Evolutionary conservation across 768 basidiomycete genomes (phyloP).

Genomic region (Tephrocybe sp.): DNA sequence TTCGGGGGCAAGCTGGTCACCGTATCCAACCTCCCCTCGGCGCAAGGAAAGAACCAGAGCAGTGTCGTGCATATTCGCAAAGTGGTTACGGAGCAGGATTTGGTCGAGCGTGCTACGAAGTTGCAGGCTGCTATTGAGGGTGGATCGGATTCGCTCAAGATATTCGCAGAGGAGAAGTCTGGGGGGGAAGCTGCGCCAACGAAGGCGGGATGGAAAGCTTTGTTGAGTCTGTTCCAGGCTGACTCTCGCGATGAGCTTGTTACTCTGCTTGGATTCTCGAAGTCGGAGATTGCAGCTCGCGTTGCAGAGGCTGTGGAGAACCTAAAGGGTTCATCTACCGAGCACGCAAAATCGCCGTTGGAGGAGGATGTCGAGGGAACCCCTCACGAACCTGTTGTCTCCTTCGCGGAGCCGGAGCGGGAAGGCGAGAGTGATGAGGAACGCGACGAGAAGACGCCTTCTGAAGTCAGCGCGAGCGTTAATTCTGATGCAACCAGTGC

Average conservation of each 20-base stretch:
- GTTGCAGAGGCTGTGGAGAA: slow-evolving; percentile 83
- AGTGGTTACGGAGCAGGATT: slow-evolving; percentile 70
- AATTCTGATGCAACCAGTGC: slow-evolving; percentile 61
- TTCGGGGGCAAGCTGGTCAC: slow-evolving; percentile 88
- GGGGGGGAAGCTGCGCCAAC: slow-evolving; percentile 29
- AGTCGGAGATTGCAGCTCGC: slow-evolving; percentile 74
- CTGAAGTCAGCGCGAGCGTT: slow-evolving; percentile 68
- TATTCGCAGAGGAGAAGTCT: slow-evolving; percentile 67
- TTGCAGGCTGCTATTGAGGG: slow-evolving; percentile 64
- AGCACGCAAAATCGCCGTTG: slow-evolving; percentile 26
- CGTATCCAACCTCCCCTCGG: slow-evolving; percentile 71
- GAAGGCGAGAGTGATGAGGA: slow-evolving; percentile 39
- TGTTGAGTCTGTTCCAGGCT: slow-evolving; percentile 85
- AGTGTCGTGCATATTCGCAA: slow-evolving; percentile 77
- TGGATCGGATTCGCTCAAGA: slow-evolving; percentile 45
- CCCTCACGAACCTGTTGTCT: slow-evolving; percentile 74
- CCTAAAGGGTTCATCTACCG: slow-evolving; percentile 49
- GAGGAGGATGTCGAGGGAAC: slow-evolving; percentile 47
- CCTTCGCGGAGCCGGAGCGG: slow-evolving; percentile 78
- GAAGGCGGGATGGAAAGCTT: slow-evolving; percentile 79
- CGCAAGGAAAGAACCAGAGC: slow-evolving; percentile 81
- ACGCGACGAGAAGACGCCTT: slow-evolving; percentile 58
- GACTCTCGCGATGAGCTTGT: slow-evolving; percentile 91
- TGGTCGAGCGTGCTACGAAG: slow-evolving; percentile 73
- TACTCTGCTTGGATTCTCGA: slow-evolving; percentile 88